Percentiles rank a stretch among this genome's conserved stretches.
phyloP scores from a whole-genome alignment of 2,329 filamentous ascomycete genomes.

The Shiraia sp. region DNA sequence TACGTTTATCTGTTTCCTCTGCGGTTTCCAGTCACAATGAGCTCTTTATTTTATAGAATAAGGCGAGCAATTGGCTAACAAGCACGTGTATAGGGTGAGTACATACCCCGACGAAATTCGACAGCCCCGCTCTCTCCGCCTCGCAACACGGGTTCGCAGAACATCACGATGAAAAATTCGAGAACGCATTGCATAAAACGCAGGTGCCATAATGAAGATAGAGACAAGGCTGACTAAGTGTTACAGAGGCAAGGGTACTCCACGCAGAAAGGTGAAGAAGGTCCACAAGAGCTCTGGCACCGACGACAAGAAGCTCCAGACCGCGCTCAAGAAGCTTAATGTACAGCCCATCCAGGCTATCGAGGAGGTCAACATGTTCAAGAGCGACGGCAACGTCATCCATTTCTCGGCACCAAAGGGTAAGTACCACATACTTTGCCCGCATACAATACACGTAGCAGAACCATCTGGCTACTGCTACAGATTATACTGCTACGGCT shows the following conservation, averaged over 20 bases:
- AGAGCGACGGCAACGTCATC: conserved; percentile 99
- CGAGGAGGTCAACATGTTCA: conserved; percentile 99
- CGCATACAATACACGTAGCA: background rate
- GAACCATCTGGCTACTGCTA: too few relatives aligned
- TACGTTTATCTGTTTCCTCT: conserved; percentile 26
- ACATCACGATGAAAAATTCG: background rate
- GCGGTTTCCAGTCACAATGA: background rate
- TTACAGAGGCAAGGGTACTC: conserved; percentile 90
- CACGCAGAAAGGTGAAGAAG: conserved; percentile 98
- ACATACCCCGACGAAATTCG: conserved; percentile 22
- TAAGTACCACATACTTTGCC: conserved; percentile 51
- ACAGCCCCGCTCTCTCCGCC: conserved; percentile 19
- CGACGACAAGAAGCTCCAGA: conserved; percentile 99
- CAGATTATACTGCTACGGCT: too few relatives aligned
- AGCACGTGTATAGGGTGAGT: conserved; percentile 36
- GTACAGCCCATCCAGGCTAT: conserved; percentile 99
- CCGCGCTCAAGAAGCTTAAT: conserved; percentile 97
- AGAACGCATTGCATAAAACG: background rate
- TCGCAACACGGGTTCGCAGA: conserved; percentile 8
- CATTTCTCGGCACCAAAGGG: conserved; percentile 98
- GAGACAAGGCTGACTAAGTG: conserved; percentile 29
- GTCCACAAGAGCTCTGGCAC: conserved; percentile 88
- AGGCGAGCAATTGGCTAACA: conserved; percentile 23
- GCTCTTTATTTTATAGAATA: background rate
- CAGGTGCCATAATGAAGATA: background rate